Evolutionary conservation across 2,329 filamentous ascomycete genomes (phyloP), one percentile per base, ranked within the genome.

Genomic region (Venturia pyrina): DNA sequence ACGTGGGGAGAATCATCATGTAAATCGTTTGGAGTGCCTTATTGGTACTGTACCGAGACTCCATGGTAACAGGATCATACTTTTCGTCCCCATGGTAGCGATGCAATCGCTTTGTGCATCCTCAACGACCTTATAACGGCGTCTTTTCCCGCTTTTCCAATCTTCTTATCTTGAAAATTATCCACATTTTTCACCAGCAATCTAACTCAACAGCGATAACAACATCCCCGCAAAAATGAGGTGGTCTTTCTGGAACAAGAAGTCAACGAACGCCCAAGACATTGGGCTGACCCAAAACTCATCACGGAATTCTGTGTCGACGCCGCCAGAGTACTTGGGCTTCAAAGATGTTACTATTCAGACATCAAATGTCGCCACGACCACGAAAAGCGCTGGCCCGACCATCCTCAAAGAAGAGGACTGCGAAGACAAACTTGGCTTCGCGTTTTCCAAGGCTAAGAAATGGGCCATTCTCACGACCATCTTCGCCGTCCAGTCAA

Each of bases 401-500:
- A 56, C 13, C 17, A 40, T 64, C 10, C 72, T 80, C 59, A 74
- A 73, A n/a, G 78, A 80, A 66, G 69, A 66, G 10, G 75, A 79
- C 50, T 73, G 75, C 68, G 77, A 78, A 64, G 72, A 79, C 19
- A 71, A 74, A 32, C 78, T 82, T 1, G 82, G 77, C 11, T 80
- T 78, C 70, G 70, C 71, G 24, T 84, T 77, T 70, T 72, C 80
- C 0, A 70, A 71, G 5, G 75, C 73, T 74, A 81, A 80, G 69
- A 84, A 84, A 71, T 82, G 80, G 82, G 73, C 73, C 67, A 80
- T 83, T 64, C 75, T 85, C 44, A 74, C 73, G 34, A 76, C 81
- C 68, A 80, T 84, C 69, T 83, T 83, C 72, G 72, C 79, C 48
- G 80, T 83, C 10, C 81, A 84, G 68, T 78, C 80, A 32, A 80